A percentile compares a stretch with the other conserved stretches of the same genome.
These are phyloP conservation scores for Rhynchosporium graminicola DNA, from an alignment of 2,329 filamentous ascomycete genomes.

Conservation along the genomic window DNA sequence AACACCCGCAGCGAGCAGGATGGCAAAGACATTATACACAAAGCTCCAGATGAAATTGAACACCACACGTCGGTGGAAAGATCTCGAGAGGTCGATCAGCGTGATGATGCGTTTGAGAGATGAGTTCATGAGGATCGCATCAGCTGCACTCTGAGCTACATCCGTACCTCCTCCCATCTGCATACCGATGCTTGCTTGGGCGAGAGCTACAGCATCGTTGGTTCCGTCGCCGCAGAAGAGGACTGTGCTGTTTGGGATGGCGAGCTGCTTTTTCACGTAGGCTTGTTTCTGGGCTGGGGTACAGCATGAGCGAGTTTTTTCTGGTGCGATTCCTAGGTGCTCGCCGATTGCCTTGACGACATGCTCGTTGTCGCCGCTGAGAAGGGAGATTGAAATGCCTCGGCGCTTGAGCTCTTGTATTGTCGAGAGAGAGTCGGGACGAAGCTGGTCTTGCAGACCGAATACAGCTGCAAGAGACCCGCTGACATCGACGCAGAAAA, in stretches of 20 bases:
- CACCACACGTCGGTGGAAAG: conserved; percentile 46
- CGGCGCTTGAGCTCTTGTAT: conserved; percentile 43
- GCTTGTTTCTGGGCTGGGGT: conserved; percentile 41
- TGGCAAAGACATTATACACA: conserved; percentile 62
- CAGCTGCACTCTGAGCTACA: conserved; percentile 65
- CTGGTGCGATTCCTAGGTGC: conserved; percentile 44
- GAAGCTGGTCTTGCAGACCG: conserved; percentile 50
- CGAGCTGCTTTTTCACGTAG: conserved; percentile 28
- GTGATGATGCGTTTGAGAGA: conserved; percentile 56
- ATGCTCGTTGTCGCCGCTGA: conserved; percentile 56
- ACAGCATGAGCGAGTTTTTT: conserved; percentile 39
- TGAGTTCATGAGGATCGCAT: conserved; percentile 66
- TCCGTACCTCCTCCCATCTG: conserved; percentile 65
- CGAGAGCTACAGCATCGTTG: conserved; percentile 74
- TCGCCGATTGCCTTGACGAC: conserved; percentile 47
- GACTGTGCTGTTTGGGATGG: conserved; percentile 42
- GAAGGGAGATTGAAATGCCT: conserved; percentile 48
- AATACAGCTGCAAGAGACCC: conserved; percentile 44
- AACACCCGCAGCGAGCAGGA: conserved; percentile 60
- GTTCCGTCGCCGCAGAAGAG: conserved; percentile 78
- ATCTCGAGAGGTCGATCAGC: conserved; percentile 53
- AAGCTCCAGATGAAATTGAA: conserved; percentile 66
- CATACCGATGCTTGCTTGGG: conserved; percentile 69
- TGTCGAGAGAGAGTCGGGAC: conserved; percentile 45
- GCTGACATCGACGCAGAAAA: conserved; percentile 51